A percentile compares a stretch with the other conserved stretches of the same genome.
Conservation (phyloP, 2,329 filamentous ascomycete species). For the Lecanicillium sp. region DNA sequence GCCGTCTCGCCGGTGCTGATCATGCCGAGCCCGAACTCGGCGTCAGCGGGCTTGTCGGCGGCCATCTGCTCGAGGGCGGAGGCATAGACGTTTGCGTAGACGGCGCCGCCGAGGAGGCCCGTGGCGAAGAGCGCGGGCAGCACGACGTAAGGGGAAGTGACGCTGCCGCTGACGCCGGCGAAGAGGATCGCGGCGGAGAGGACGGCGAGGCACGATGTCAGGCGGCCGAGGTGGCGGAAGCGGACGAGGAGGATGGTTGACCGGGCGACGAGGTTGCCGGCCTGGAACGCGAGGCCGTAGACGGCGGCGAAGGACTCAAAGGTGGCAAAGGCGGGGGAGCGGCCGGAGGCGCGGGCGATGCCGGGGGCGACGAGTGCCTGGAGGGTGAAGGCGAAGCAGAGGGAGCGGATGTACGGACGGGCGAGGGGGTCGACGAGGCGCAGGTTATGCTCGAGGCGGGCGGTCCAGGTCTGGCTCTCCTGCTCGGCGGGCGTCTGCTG, state of each 20-base stretch:
- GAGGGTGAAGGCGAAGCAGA: slow-evolving; percentile 20
- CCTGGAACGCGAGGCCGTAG: slow-evolving; percentile 24
- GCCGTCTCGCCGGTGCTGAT: slow-evolving; percentile 25
- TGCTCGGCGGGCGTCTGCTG: too few species aligned
- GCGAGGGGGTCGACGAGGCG: slow-evolving; percentile 15
- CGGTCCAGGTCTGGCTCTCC: background rate
- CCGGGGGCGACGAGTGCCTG: slow-evolving; percentile 24
- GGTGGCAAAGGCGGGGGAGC: slow-evolving; percentile 18
- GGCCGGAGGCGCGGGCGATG: slow-evolving; percentile 23
- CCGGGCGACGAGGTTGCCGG: slow-evolving; percentile 24
- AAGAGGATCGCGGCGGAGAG: slow-evolving; percentile 15
- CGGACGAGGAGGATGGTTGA: slow-evolving; percentile 19
- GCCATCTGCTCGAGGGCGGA: slow-evolving; percentile 19
- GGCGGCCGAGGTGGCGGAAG: slow-evolving; percentile 11
- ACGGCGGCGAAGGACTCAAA: slow-evolving; percentile 25
- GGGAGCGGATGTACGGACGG: slow-evolving; percentile 23
- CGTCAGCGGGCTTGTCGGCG: slow-evolving; percentile 15
- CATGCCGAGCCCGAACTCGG: slow-evolving; percentile 25
- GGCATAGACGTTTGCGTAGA: slow-evolving; percentile 24
- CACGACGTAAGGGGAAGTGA: slow-evolving; percentile 19
- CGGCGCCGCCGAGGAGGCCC: slow-evolving; percentile 24
- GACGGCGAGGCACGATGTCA: slow-evolving; percentile 14
- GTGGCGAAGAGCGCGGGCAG: slow-evolving; percentile 22
- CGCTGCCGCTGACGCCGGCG: slow-evolving; percentile 20
- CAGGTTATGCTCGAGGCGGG: slow-evolving; percentile 16